These are phyloP conservation scores for Scopulariopsis brevicaulis DNA, from an alignment of 2,329 filamentous ascomycete genomes.

Conservation along the genomic window DNA sequence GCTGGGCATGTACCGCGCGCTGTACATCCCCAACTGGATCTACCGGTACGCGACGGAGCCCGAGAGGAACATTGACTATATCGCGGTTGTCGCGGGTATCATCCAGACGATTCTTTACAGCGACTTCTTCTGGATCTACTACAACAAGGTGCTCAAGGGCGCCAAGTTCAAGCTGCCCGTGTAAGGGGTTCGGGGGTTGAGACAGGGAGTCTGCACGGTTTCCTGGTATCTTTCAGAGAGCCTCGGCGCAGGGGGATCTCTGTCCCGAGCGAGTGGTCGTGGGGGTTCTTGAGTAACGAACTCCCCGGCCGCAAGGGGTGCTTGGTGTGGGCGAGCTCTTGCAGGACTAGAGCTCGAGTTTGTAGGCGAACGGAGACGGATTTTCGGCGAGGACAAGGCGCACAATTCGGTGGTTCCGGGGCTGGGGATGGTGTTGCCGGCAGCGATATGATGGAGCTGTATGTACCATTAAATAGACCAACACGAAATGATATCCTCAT, in stretches of 20 bases:
- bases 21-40: conserved; percentile 99
- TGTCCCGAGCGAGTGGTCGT: background rate
- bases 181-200: conserved; percentile 25
- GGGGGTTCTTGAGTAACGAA: background rate
- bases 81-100: conserved; percentile 79
- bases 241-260: background rate
- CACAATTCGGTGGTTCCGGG: background rate
- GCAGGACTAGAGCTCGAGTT: background rate
- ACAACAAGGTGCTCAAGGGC: conserved; percentile 86
- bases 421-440: background rate
- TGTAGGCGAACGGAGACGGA: background rate
- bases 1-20: conserved; percentile 76
- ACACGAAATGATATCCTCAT: background rate
- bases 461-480: background rate
- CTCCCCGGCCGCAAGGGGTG: background rate
- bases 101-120: conserved; percentile 93
- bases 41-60: conserved; percentile 74
- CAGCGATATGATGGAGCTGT: background rate
- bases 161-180: conserved; percentile 82
- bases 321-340: background rate
- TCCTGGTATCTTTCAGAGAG: background rate
- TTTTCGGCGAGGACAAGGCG: background rate
- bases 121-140: conserved; percentile 99
- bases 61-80: conserved; percentile 66
- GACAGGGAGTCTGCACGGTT: background rate